Evolutionary conservation across 805 yeast species (phyloP), one percentile per base, ranked within the genome.

Genomic region (Scheffersomyces stipitis): DNA sequence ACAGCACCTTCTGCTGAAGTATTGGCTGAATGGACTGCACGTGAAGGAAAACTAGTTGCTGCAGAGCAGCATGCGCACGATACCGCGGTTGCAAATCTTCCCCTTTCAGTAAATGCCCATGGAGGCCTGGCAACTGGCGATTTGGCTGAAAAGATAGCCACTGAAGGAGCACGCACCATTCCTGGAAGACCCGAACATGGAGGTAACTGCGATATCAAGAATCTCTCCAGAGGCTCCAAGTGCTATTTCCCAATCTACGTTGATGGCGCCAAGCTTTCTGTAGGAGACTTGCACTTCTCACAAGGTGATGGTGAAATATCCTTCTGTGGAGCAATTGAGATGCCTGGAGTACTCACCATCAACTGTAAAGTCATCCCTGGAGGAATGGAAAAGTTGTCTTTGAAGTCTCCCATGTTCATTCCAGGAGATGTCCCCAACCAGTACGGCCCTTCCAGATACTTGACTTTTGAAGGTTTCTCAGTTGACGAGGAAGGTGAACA

Each of bases 271-370:
- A 67, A 69, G 43, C 57, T 73, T 16, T 65, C 74, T 17, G 54
- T 73, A 26, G 79, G 78, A 4, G 79, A 73, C 44, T 48, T 73
- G 26, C 79, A 73, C 47, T 73, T 74, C 52, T 65, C 74, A 17
- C 78, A 73, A 51, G 79, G 78, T 13, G 78, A 73, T 45, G 79
- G 78, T 12, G 78, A 73, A 43, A 71, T 73, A 33, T 66, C 77
- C 7, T 73, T 74, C 46, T 73, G 79, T 49, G 79, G 79, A 20
- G 79, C 76, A 10, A 73, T 73, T 46, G 78, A 73, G 47, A 73
- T 72, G 77, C 62, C 74, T 13, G 78, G 78, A 7, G 52, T 60
- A 31, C 63, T 73, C 41, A 72, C 77, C 5, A 45, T 74, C 41
- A 60, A 68, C 40, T 60, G 66, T 28, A 45, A 60, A 2, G 54